A percentile compares a stretch with the other conserved stretches of the same genome.
These are phyloP conservation scores for Bassia scoparia DNA, from an alignment of 148 eudicot genomes.

Conservation along the genomic window DNA sequence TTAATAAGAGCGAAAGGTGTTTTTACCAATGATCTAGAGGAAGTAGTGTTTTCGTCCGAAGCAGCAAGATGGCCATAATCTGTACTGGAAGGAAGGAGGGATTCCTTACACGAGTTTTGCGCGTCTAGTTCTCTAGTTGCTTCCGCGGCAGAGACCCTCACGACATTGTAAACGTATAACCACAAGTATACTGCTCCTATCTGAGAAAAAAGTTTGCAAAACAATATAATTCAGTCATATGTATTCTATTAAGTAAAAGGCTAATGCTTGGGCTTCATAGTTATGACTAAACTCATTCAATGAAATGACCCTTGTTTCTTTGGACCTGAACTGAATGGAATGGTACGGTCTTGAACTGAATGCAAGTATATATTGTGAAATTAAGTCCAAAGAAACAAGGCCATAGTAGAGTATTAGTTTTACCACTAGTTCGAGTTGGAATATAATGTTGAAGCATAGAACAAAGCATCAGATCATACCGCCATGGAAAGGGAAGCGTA, in stretches of 20 bases:
- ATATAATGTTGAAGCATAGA: too few relatives aligned
- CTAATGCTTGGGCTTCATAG: too few relatives aligned
- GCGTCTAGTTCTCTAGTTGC: not conserved
- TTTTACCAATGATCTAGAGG: slow-evolving; percentile 12
- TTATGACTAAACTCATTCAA: too few relatives aligned
- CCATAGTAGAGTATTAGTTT: too few relatives aligned
- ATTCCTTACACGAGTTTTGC: slow-evolving; percentile 2
- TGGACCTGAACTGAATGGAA: too few relatives aligned
- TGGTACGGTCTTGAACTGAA: too few relatives aligned
- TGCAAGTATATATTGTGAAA: too few relatives aligned
- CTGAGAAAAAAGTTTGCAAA: slow-evolving; percentile 34
- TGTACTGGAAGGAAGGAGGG: slow-evolving; percentile 2
- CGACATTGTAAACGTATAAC: slow-evolving; percentile 77
- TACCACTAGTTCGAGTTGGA: too few relatives aligned
- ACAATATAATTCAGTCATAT: not conserved
- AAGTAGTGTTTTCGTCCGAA: slow-evolving; percentile 9
- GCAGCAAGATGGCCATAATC: not conserved
- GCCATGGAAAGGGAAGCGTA: slow-evolving; percentile 95
- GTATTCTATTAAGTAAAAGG: too few relatives aligned
- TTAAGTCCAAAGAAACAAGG: too few relatives aligned
- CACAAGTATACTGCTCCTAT: slow-evolving; percentile 76
- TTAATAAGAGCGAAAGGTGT: too few relatives aligned
- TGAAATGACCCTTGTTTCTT: too few relatives aligned
- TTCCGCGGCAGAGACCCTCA: slow-evolving; percentile 39
- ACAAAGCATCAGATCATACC: slow-evolving; percentile 34